phyloP scores from a whole-genome alignment of 225 moss, liverwort and hornwort genomes.

The Sphagnum tenellum region DNA sequence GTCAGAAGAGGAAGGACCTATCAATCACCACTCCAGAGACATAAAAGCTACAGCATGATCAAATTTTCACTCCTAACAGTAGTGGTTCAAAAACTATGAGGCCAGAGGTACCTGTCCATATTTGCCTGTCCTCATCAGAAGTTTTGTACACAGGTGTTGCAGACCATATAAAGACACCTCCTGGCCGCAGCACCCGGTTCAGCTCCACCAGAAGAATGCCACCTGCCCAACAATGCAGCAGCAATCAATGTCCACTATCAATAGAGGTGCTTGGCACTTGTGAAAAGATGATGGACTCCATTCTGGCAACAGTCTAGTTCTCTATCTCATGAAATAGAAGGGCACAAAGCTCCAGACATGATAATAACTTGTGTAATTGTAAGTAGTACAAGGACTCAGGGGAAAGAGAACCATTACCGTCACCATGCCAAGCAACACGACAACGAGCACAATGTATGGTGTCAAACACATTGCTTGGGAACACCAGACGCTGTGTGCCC shows the following conservation, averaged over 20 bases:
- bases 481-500: slow-evolving; percentile 74
- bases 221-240: slow-evolving; percentile 16
- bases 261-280: too few relatives aligned
- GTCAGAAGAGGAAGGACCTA: too few relatives aligned
- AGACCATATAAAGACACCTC: slow-evolving; percentile 87
- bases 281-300: too few relatives aligned
- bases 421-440: slow-evolving; percentile 65
- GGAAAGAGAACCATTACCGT: slow-evolving; percentile 24
- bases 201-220: slow-evolving; percentile 79
- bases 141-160: slow-evolving; percentile 81
- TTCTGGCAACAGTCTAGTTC: too few relatives aligned
- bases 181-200: slow-evolving; percentile 72
- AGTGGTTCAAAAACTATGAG: background rate
- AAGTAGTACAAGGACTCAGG: background rate
- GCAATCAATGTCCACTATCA: too few relatives aligned
- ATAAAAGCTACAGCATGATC: too few relatives aligned
- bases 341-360: background rate
- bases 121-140: slow-evolving; percentile 21
- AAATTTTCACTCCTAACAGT: background rate
- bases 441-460: slow-evolving; percentile 80
- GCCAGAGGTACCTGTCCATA: slow-evolving; percentile 45
- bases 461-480: slow-evolving; percentile 81
- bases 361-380: background rate
- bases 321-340: background rate
- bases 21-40: too few relatives aligned